Percentiles rank a stretch among this genome's conserved stretches.
Evolutionary conservation across 106 monocot species (phyloP).

Genomic region (Acanthochlamys bracteata): DNA sequence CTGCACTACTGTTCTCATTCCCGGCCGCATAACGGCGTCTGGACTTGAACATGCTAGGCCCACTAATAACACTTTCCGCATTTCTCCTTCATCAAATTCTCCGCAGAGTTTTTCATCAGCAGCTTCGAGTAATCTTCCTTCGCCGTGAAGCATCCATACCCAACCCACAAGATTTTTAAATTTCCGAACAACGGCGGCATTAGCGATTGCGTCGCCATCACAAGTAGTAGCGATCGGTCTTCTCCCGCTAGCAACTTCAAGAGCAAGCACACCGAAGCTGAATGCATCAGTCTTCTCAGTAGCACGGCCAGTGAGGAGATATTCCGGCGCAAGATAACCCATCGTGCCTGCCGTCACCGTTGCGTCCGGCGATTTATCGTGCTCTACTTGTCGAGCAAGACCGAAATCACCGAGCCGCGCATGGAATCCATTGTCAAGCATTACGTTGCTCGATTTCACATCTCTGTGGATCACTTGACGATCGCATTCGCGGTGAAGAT

Average conservation of each 20-base stretch:
- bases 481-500: slow-evolving; percentile 95
- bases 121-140: slow-evolving; percentile 42
- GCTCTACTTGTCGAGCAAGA: slow-evolving; percentile 80
- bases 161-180: slow-evolving; percentile 69
- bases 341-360: slow-evolving; percentile 91
- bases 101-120: slow-evolving; percentile 50
- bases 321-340: slow-evolving; percentile 98
- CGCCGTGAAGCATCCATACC: slow-evolving; percentile 79
- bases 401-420: slow-evolving; percentile 96
- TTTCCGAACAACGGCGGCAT: not conserved
- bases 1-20: slow-evolving; percentile 79
- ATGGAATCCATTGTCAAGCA: slow-evolving; percentile 88
- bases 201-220: not conserved
- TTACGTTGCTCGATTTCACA: slow-evolving; percentile 97
- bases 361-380: slow-evolving; percentile 74
- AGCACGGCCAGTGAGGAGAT: slow-evolving; percentile 89
- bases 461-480: slow-evolving; percentile 93
- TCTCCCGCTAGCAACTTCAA: slow-evolving; percentile 74
- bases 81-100: slow-evolving; percentile 66
- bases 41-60: slow-evolving; percentile 86
- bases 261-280: slow-evolving; percentile 82
- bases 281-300: slow-evolving; percentile 87
- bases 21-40: slow-evolving; percentile 54
- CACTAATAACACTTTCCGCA: slow-evolving; percentile 45
- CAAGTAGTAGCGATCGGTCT: slow-evolving; percentile 45